phyloP scores from a whole-genome alignment of 2,329 filamentous ascomycete species.

The Alternaria dauci region DNA sequence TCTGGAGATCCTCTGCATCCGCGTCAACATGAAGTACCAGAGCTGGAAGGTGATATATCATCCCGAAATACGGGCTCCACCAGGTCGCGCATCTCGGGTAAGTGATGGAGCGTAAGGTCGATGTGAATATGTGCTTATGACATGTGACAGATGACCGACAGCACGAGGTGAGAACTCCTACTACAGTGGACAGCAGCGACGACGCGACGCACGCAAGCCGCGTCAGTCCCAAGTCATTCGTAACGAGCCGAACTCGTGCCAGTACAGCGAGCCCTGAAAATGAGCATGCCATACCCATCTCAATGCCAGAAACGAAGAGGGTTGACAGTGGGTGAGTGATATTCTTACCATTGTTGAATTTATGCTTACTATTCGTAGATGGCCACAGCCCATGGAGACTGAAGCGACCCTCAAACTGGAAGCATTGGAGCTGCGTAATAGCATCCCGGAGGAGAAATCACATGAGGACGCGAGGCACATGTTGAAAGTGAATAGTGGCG shows the following conservation, averaged over 20 bases:
- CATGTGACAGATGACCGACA: conserved; percentile 35
- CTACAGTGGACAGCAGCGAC: conserved; percentile 31
- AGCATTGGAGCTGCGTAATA: conserved; percentile 30
- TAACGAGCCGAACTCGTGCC: conserved; percentile 33
- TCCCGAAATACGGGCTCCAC: conserved; percentile 42
- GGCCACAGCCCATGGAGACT: conserved; percentile 26
- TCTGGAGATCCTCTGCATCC: conserved; percentile 45
- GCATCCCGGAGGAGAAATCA: conserved; percentile 9
- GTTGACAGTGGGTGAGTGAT: conserved; percentile 13
- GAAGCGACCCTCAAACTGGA: conserved; percentile 33
- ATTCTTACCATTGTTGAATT: not conserved
- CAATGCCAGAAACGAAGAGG: conserved; percentile 1
- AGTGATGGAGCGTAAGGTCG: conserved; percentile 10
- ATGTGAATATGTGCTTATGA: not conserved
- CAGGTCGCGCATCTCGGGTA: conserved; percentile 40
- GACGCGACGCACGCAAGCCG: conserved; percentile 34
- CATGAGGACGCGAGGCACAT: conserved; percentile 11
- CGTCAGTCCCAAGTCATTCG: conserved; percentile 36
- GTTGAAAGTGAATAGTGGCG: conserved; percentile 20
- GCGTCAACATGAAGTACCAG: conserved; percentile 35
- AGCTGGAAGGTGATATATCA: conserved; percentile 43
- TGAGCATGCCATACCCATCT: conserved; percentile 6
- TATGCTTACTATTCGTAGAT: conserved; percentile 19
- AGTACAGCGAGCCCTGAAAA: conserved; percentile 26
- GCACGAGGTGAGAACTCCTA: conserved; percentile 34